Percentiles rank a stretch among this genome's conserved stretches.
phyloP scores from a whole-genome alignment of 1,284 basidiomycete genomes.

The Ceratobasidium sp. region DNA sequence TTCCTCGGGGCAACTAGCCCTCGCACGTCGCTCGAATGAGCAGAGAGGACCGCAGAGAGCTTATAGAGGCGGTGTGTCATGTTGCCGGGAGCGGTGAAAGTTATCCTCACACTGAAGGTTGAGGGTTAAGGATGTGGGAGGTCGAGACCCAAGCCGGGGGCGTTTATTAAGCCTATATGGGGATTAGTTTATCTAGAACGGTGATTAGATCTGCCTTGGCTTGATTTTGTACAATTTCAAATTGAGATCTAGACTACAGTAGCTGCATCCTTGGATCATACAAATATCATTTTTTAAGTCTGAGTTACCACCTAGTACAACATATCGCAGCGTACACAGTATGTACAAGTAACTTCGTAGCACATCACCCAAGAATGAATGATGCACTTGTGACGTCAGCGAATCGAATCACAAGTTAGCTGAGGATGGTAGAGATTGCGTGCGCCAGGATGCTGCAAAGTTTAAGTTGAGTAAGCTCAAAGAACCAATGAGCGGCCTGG shows the following conservation, averaged over 20 bases:
- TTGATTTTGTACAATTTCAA: constrained; percentile 17
- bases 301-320: too few species aligned
- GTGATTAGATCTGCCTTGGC: constrained; percentile 11
- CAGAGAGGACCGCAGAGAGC: constrained; percentile 79
- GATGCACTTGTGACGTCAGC: too few species aligned
- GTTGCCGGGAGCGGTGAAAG: background rate
- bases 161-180: constrained; percentile 12
- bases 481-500: too few species aligned
- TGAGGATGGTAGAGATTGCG: constrained; percentile 28
- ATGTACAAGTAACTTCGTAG: too few species aligned
- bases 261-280: too few species aligned
- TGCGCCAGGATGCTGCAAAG: constrained; percentile 37
- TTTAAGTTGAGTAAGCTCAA: background rate
- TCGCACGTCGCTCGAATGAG: constrained; percentile 68
- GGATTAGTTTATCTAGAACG: background rate
- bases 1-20: constrained; percentile 74
- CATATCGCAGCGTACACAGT: too few species aligned
- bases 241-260: constrained; percentile 13
- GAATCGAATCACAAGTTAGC: constrained; percentile 5
- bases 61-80: constrained; percentile 68
- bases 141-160: constrained; percentile 37
- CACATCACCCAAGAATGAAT: too few species aligned
- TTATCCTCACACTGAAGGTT: constrained; percentile 20
- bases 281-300: too few species aligned
- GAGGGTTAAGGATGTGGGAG: constrained; percentile 17